A percentile compares a stretch with the other conserved stretches of the same genome.
These are phyloP conservation scores for Pterocarpus macrocarpus DNA, from an alignment of 306 rosid species.

Conservation along the genomic window DNA sequence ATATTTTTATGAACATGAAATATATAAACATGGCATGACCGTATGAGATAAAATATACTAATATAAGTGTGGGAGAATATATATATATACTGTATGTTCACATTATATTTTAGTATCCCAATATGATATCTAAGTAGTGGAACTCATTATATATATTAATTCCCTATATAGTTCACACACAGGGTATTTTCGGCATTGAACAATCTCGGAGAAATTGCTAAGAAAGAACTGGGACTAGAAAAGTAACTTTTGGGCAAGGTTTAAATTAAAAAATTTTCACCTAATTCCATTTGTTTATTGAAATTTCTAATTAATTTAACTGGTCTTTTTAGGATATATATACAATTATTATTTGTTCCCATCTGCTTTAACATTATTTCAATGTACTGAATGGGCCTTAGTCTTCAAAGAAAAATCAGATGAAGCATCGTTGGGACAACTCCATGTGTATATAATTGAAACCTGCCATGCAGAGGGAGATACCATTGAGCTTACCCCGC, in stretches of 20 bases:
- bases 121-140: no score
- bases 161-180: neutral
- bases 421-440: conserved; percentile 45
- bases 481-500: conserved; percentile 39
- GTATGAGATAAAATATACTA: no score
- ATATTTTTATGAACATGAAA: no score
- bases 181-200: neutral
- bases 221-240: neutral
- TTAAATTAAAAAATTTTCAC: neutral
- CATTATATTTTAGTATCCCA: no score
- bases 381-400: neutral
- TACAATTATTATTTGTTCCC: neutral
- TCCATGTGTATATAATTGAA: conserved; percentile 63
- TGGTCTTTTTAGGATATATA: neutral
- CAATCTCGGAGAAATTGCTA: neutral
- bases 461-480: conserved; percentile 45
- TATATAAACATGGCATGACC: no score
- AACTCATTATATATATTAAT: no score
- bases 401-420: neutral
- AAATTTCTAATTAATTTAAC: neutral
- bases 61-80: no score
- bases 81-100: no score
- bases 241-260: neutral
- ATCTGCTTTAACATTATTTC: neutral
- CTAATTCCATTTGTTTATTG: neutral